Evolutionary conservation across 805 yeast genomes (phyloP).

Genomic region (Candida xyloterini): DNA sequence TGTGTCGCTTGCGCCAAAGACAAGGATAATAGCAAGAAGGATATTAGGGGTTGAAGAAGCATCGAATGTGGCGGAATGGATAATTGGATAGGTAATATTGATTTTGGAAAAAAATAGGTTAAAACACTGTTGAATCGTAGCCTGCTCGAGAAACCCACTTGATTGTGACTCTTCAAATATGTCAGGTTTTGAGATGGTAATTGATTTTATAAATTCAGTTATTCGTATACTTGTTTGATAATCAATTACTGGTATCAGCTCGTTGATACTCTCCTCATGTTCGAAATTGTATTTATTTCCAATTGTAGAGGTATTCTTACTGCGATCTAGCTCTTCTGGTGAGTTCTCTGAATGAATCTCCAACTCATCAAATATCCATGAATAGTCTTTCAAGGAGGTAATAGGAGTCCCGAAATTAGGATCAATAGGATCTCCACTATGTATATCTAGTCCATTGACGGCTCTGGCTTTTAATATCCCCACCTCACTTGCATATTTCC

Average conservation of each 20-base stretch:
- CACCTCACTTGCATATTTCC: background rate
- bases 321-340: background rate
- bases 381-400: conserved; percentile 9
- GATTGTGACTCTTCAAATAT: background rate
- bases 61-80: conserved; percentile 11
- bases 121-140: conserved; percentile 3
- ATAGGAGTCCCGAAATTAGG: conserved; percentile 10
- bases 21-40: conserved; percentile 3
- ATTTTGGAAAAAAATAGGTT: conserved; percentile 9
- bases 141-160: conserved; percentile 4
- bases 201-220: conserved; percentile 1
- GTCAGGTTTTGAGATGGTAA: background rate
- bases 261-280: background rate
- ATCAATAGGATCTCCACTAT: background rate
- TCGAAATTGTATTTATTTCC: conserved; percentile 9
- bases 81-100: conserved; percentile 11
- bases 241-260: conserved; percentile 2
- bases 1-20: conserved; percentile 11
- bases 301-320: background rate
- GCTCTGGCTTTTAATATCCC: background rate
- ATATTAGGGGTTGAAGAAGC: background rate
- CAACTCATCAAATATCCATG: conserved; percentile 12
- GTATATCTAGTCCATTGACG: background rate
- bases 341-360: background rate
- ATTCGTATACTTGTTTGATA: background rate